Percentiles rank a stretch among this genome's conserved stretches.
These are phyloP conservation scores for Nigrograna mackinnonii DNA, from an alignment of 2,329 filamentous ascomycete genomes.

Conservation along the genomic window DNA sequence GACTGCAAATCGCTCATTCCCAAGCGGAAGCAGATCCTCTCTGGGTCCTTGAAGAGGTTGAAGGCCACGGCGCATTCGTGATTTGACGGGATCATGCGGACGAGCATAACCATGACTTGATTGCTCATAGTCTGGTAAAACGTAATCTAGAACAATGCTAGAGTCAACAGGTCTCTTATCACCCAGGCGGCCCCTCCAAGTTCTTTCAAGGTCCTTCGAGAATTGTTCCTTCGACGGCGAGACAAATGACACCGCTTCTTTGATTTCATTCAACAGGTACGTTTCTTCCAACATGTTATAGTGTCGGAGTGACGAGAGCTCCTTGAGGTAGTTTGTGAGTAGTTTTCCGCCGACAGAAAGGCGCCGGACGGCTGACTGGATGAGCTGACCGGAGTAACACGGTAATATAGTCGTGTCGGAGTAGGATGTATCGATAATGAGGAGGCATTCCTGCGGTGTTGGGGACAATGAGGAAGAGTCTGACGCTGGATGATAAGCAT, in stretches of 20 bases:
- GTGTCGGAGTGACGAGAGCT: constrained; percentile 85
- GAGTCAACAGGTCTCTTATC: constrained; percentile 58
- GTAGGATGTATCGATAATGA: constrained; percentile 90
- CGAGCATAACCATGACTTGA: constrained; percentile 70
- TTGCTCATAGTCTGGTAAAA: constrained; percentile 78
- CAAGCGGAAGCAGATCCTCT: constrained; percentile 83
- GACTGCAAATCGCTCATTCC: constrained; percentile 89
- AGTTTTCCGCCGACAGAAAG: constrained; percentile 92
- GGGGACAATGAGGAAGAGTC: constrained; percentile 48
- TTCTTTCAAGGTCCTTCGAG: constrained; percentile 73
- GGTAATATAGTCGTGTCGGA: constrained; percentile 92
- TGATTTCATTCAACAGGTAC: constrained; percentile 93
- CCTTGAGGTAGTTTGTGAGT: constrained; percentile 89
- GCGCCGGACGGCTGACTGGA: constrained; percentile 80
- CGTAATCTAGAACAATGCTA: constrained; percentile 81
- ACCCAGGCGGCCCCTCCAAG: constrained; percentile 70
- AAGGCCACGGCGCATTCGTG: constrained; percentile 54
- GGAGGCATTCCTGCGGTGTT: constrained; percentile 75
- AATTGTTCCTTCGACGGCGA: constrained; percentile 67
- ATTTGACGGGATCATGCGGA: constrained; percentile 74
- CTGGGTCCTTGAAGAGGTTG: constrained; percentile 50
- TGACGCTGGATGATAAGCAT: constrained; percentile 68
- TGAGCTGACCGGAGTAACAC: constrained; percentile 75
- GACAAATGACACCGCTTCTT: constrained; percentile 86
- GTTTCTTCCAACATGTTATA: constrained; percentile 96